phyloP scores from a whole-genome alignment of 2,329 filamentous ascomycete species.

The Nannizziopsis arthrosporioides region DNA sequence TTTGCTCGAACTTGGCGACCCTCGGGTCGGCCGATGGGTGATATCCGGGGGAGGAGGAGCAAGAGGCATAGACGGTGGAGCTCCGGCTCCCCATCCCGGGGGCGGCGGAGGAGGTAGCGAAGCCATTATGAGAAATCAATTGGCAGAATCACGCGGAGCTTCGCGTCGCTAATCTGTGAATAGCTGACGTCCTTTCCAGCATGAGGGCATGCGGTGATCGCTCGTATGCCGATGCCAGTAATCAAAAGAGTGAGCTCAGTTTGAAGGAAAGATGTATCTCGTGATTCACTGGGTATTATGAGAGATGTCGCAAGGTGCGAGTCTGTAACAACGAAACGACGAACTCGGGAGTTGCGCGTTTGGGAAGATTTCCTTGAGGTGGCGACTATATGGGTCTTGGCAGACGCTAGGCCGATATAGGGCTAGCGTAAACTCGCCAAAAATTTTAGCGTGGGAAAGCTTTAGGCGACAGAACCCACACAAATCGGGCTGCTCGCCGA shows the following conservation, averaged over 20 bases:
- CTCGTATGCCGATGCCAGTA: neutral
- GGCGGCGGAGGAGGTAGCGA: slow-evolving; percentile 56
- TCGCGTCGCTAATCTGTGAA: neutral
- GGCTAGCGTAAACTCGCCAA: slow-evolving; percentile 29
- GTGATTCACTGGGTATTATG: neutral
- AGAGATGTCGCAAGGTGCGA: neutral
- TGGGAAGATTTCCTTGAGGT: slow-evolving; percentile 19
- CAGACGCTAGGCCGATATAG: slow-evolving; percentile 18
- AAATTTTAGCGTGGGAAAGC: slow-evolving; percentile 29
- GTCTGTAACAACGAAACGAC: slow-evolving; percentile 5
- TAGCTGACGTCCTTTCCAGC: slow-evolving; percentile 10
- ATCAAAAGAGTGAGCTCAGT: neutral
- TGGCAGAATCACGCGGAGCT: neutral
- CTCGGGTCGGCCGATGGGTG: slow-evolving; percentile 69
- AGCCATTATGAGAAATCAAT: slow-evolving; percentile 37
- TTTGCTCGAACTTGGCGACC: slow-evolving; percentile 88
- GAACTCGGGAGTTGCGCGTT: slow-evolving; percentile 13
- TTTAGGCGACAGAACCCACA: slow-evolving; percentile 30
- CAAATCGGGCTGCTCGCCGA: slow-evolving; percentile 30
- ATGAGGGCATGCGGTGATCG: slow-evolving; percentile 4
- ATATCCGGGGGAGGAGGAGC: slow-evolving; percentile 79
- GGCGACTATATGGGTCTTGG: slow-evolving; percentile 20
- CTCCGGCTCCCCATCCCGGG: slow-evolving; percentile 49
- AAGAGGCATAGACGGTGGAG: slow-evolving; percentile 42
- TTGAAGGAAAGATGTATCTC: neutral